Percentiles rank a stretch among this genome's conserved stretches.
These are phyloP conservation scores for Gonium pectorale DNA, from an alignment of 139 green algal genomes.

Conservation along the genomic window DNA sequence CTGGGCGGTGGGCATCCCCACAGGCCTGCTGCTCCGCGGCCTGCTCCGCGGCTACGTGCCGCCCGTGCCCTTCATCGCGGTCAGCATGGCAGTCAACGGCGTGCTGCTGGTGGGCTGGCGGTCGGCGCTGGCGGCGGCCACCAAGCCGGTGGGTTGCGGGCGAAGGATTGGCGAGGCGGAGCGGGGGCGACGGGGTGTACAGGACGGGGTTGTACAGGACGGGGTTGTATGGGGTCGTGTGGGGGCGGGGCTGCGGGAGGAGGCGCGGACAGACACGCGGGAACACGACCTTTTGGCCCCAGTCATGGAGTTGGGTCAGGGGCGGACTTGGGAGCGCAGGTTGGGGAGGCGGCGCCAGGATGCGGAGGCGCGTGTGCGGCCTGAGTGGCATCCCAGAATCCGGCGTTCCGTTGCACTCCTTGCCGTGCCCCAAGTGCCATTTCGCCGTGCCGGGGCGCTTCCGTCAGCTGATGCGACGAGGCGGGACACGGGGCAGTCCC, in stretches of 20 bases:
- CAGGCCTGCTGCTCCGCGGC: conserved; percentile 71
- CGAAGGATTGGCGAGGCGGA: background rate
- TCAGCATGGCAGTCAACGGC: conserved; percentile 70
- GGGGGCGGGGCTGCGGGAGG: background rate
- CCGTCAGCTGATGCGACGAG: too few relatives aligned
- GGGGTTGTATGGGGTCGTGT: background rate
- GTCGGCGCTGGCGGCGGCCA: conserved; percentile 61
- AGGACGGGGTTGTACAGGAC: background rate
- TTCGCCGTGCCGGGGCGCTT: too few relatives aligned
- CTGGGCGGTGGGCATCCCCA: conserved; percentile 76
- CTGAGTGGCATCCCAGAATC: too few relatives aligned
- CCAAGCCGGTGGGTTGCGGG: conserved; percentile 38
- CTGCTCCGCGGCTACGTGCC: conserved; percentile 76
- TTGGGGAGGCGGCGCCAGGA: too few relatives aligned
- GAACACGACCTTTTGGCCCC: too few relatives aligned
- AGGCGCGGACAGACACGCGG: background rate
- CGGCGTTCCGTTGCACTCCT: too few relatives aligned
- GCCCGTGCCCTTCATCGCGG: conserved; percentile 77
- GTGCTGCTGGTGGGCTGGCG: conserved; percentile 83
- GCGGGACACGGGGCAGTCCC: too few relatives aligned
- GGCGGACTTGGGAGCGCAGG: background rate
- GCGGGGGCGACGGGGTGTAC: background rate
- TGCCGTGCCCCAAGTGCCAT: too few relatives aligned
- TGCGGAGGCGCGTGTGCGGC: too few relatives aligned
- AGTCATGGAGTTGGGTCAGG: background rate